A percentile compares a stretch with the other conserved stretches of the same genome.
Evolutionary conservation across 371 early-diverging fungal genomes (phyloP).

Genomic region (Apophysomyces variabilis): DNA sequence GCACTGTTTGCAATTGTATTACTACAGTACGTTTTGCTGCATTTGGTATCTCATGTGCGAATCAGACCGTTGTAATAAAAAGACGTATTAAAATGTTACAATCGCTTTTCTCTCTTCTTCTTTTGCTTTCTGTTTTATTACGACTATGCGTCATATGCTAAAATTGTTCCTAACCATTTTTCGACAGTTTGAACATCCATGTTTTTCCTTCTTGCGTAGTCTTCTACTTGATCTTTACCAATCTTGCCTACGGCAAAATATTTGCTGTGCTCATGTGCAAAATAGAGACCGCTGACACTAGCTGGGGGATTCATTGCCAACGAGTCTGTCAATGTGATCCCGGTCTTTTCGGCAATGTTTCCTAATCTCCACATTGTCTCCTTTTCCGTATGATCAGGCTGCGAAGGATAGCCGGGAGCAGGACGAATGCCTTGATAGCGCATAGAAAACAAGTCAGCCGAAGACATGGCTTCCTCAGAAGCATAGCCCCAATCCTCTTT

Average conservation of each 20-base stretch:
- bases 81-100: too few relatives aligned
- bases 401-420: conserved; percentile 89
- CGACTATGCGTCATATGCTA: conserved; percentile 71
- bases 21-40: too few relatives aligned
- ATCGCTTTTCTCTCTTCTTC: not conserved
- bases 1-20: too few relatives aligned
- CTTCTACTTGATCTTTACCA: conserved; percentile 80
- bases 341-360: conserved; percentile 75
- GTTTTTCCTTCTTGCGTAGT: conserved; percentile 81
- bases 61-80: too few relatives aligned
- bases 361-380: conserved; percentile 87
- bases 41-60: too few relatives aligned
- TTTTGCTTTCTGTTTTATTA: not conserved
- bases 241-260: conserved; percentile 96
- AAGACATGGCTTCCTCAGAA: conserved; percentile 71
- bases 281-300: conserved; percentile 79
- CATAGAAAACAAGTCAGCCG: conserved; percentile 81
- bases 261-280: conserved; percentile 75
- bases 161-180: conserved; percentile 85
- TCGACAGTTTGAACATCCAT: conserved; percentile 75
- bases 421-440: conserved; percentile 94
- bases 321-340: conserved; percentile 86
- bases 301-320: conserved; percentile 93
- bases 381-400: conserved; percentile 93
- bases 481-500: conserved; percentile 89